phyloP scores from a whole-genome alignment of 805 yeast species.

The Jamesozyma spencerorum region DNA sequence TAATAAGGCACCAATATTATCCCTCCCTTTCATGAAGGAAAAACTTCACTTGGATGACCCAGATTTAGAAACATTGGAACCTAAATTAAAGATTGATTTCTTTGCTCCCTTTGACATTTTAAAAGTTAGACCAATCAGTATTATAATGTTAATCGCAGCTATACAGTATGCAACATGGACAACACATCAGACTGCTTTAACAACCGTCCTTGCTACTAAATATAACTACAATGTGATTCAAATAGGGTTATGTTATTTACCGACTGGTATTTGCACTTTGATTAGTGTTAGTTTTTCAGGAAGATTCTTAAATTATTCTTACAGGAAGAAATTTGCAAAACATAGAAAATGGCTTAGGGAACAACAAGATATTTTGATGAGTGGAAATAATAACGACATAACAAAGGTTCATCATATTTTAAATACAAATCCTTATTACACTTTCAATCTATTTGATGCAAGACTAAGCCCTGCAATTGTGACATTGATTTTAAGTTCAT shows the following conservation, averaged over 20 bases:
- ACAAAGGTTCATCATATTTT: conserved; percentile 13
- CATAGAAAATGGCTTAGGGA: conserved; percentile 18
- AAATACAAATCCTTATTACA: conserved; percentile 23
- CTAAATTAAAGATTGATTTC: conserved; percentile 17
- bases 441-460: conserved; percentile 46
- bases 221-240: conserved; percentile 46
- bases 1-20: conserved; percentile 39
- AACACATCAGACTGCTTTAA: conserved; percentile 55
- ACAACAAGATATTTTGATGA: conserved; percentile 10
- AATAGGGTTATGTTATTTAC: conserved; percentile 64
- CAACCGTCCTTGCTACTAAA: conserved; percentile 41
- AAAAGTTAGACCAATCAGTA: conserved; percentile 35
- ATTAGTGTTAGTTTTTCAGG: conserved; percentile 55
- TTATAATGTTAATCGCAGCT: conserved; percentile 48
- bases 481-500: conserved; percentile 35
- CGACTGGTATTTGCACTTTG: conserved; percentile 65
- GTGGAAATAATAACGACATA: conserved; percentile 14
- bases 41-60: conserved; percentile 26
- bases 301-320: conserved; percentile 40
- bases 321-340: conserved; percentile 17
- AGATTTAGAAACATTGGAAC: conserved; percentile 25
- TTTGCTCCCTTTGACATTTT: conserved; percentile 38
- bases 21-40: conserved; percentile 13
- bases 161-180: conserved; percentile 64
- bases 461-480: conserved; percentile 41